phyloP scores from a whole-genome alignment of 78 protist species.

The Dictyostelium firmibasis region DNA sequence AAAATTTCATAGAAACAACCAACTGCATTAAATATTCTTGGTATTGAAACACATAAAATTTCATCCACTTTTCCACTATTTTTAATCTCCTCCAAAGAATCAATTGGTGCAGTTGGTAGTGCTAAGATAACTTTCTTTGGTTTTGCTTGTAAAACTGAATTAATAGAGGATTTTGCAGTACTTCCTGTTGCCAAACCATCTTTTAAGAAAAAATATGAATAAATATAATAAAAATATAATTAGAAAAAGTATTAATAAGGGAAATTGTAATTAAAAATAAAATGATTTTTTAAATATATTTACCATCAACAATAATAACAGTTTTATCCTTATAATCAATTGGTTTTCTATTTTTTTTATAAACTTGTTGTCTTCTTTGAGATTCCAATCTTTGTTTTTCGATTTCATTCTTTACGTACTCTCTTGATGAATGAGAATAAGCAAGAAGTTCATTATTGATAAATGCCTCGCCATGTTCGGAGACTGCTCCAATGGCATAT shows the following conservation, averaged over 20 bases:
- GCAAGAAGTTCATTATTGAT: neutral
- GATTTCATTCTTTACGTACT: neutral
- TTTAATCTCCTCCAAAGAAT: neutral
- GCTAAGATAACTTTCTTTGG: slow-evolving; percentile 59
- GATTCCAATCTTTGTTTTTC: slow-evolving; percentile 34
- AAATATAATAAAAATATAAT: too few species aligned
- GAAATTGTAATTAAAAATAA: too few species aligned
- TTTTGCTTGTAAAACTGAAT: neutral
- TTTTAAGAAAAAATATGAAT: neutral
- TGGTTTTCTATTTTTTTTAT: slow-evolving; percentile 33
- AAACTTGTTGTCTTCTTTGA: slow-evolving; percentile 18
- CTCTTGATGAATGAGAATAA: neutral
- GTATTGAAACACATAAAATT: slow-evolving; percentile 11
- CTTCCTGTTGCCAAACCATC: slow-evolving; percentile 59
- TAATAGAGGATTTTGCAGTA: slow-evolving; percentile 50
- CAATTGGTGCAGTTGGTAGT: slow-evolving; percentile 39
- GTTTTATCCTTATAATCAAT: slow-evolving; percentile 11
- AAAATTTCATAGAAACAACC: slow-evolving; percentile 27
- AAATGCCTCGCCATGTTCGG: slow-evolving; percentile 41
- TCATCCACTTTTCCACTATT: neutral
- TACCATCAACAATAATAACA: slow-evolving; percentile 49
- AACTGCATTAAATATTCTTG: slow-evolving; percentile 15
- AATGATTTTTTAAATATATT: too few species aligned
- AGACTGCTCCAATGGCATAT: slow-evolving; percentile 62
- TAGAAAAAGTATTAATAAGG: too few species aligned